A percentile compares a stretch with the other conserved stretches of the same genome.
Evolutionary conservation across 176 grass and related monocot species (phyloP).

Genomic region (Thinopyrum elongatum): DNA sequence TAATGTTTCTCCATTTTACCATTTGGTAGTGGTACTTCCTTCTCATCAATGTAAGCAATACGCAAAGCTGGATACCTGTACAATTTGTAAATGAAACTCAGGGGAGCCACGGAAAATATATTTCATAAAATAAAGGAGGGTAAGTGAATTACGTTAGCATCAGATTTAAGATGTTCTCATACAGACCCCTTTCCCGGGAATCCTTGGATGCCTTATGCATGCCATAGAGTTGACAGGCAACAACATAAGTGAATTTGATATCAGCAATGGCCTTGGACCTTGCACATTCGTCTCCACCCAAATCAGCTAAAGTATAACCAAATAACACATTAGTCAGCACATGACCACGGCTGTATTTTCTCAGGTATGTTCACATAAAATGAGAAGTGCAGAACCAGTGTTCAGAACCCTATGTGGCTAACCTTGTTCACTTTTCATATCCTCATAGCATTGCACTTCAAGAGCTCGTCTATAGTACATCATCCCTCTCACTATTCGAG

Average conservation of each 20-base stretch:
- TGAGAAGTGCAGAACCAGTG: constrained; percentile 15
- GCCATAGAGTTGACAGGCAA: constrained; percentile 76
- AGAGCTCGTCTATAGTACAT: constrained; percentile 79
- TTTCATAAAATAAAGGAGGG: constrained; percentile 13
- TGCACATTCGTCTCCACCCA: constrained; percentile 29
- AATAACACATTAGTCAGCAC: constrained; percentile 15
- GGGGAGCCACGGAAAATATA: constrained; percentile 2
- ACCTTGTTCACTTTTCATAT: constrained; percentile 44
- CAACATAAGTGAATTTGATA: constrained; percentile 80
- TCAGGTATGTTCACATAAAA: constrained; percentile 23
- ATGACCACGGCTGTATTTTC: neutral
- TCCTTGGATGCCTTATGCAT: constrained; percentile 70
- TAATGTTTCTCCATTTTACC: constrained; percentile 59
- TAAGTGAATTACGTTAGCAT: constrained; percentile 51
- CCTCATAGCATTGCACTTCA: constrained; percentile 58
- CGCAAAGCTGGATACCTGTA: constrained; percentile 68
- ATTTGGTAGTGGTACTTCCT: constrained; percentile 40
- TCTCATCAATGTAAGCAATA: constrained; percentile 77
- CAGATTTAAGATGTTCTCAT: constrained; percentile 73
- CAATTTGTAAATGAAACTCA: constrained; percentile 32
- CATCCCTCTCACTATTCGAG: constrained; percentile 67
- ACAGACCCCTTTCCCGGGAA: constrained; percentile 57
- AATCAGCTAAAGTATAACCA: constrained; percentile 34
- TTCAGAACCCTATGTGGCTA: constrained; percentile 27
- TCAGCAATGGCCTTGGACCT: constrained; percentile 54